Base-by-base conservation (phyloP, 805 yeast species). In the Lachancea sp. region DNA sequence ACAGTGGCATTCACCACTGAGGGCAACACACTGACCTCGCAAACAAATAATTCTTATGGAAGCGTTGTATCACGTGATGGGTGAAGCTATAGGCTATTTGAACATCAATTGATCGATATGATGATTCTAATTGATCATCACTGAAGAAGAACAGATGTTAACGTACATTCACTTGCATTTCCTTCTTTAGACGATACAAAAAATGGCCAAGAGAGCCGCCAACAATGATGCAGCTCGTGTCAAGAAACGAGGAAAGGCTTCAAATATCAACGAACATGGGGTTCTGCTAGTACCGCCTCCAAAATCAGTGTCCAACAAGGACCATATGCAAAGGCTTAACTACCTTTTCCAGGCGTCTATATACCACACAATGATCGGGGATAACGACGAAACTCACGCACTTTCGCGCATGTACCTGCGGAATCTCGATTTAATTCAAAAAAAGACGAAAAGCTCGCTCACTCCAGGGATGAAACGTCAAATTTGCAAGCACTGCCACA, bases 391-490 rank as follows among this genome's bases (percentile, higher is more conserved):
- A 10, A 44, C 35, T 15, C 29, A 44, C 16, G 64, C 70, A 0
- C 60, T 87, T n/a, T 73, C 86, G 0, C 65, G 87, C 41, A 68
- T 71, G 44, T 79, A 79, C 55, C 63, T 75, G 17, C 68, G 75
- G 41, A 76, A 75, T 32, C 64, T 83, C 63, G 80, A 75, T 44
- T 54, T 76, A 8, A 82, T 85, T 8, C 74, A 86, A 8, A 81
- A 82, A 57, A 83, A 81, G 55, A 75, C 80, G 1, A 90, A 85
- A 15, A 58, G 81, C 17, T 75, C 82, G 49, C 58, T 83, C 25
- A 73, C 83, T 33, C 89, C 90, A 0, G 63, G 65, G 30, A 51
- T 87, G 10, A 88, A 88, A 61, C 69, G 95, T 52, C 70, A 74
- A 0, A 57, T 81, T 13, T 88, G 96, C 63, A 86, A 85, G 54